A percentile compares a stretch with the other conserved stretches of the same genome.
phyloP scores from a whole-genome alignment of 2,329 filamentous ascomycete species.

The Akanthomyces lecanii region DNA sequence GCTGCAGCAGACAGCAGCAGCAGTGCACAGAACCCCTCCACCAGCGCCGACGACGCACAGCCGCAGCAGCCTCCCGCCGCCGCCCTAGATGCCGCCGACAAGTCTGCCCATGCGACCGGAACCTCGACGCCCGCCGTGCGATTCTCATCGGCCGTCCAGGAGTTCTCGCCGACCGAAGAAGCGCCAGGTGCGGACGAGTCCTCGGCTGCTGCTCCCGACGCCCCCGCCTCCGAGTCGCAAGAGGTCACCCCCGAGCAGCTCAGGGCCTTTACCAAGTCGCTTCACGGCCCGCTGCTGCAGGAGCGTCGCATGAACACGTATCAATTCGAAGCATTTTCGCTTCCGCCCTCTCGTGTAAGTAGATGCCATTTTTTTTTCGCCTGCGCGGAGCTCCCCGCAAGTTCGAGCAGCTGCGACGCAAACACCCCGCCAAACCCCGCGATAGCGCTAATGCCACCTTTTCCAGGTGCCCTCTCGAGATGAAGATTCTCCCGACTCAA shows the following conservation, averaged over 20 bases:
- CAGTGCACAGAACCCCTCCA: not conserved
- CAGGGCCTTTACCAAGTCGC: slow-evolving; percentile 63
- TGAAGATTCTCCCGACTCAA: slow-evolving; percentile 56
- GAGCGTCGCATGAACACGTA: slow-evolving; percentile 80
- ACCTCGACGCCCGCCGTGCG: slow-evolving; percentile 51
- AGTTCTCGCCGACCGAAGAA: slow-evolving; percentile 48
- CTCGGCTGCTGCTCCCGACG: slow-evolving; percentile 21
- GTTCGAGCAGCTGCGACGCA: not conserved
- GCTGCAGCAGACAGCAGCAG: not conserved
- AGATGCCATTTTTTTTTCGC: slow-evolving; percentile 16
- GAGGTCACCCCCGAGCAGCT: slow-evolving; percentile 59
- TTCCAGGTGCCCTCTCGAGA: slow-evolving; percentile 57
- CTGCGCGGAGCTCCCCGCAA: not conserved
- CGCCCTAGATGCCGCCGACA: slow-evolving; percentile 12
- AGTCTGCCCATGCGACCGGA: slow-evolving; percentile 25
- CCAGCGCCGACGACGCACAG: slow-evolving; percentile 21
- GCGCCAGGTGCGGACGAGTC: slow-evolving; percentile 21
- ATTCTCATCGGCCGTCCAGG: slow-evolving; percentile 66
- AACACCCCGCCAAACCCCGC: slow-evolving; percentile 1
- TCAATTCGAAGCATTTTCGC: slow-evolving; percentile 83
- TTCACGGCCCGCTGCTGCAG: slow-evolving; percentile 74
- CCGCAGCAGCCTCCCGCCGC: slow-evolving; percentile 5
- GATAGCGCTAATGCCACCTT: slow-evolving; percentile 1
- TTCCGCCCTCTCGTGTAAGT: slow-evolving; percentile 78
- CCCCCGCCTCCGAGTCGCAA: slow-evolving; percentile 30